Evolutionary conservation across 1,284 basidiomycete genomes (phyloP).

Genomic region (Cerrena zonata): DNA sequence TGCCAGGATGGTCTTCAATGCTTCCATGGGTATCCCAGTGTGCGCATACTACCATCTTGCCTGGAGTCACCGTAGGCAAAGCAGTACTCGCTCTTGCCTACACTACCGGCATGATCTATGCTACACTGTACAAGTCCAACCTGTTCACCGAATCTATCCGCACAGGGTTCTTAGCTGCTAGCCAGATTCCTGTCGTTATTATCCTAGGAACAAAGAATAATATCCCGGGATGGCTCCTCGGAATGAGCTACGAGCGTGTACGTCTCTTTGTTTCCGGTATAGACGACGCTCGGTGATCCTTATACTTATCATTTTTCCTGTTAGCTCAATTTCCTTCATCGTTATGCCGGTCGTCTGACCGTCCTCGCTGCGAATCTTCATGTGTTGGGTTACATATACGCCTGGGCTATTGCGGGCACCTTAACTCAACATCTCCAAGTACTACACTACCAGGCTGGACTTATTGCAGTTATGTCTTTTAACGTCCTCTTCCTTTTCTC

Average conservation of each 20-base stretch:
- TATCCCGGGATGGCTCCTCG: slow-evolving; percentile 4
- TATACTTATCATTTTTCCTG: slow-evolving; percentile 1
- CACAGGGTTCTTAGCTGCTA: slow-evolving; percentile 2
- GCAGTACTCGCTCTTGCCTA: slow-evolving; percentile 6
- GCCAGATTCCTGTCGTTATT: slow-evolving; percentile 11
- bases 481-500: slow-evolving; percentile 50
- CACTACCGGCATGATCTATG: slow-evolving; percentile 9
- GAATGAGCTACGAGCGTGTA: slow-evolving; percentile 11
- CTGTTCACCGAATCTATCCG: slow-evolving; percentile 10
- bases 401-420: slow-evolving; percentile 40
- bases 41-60: slow-evolving; percentile 1
- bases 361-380: slow-evolving; percentile 62
- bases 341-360: slow-evolving; percentile 55
- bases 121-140: slow-evolving; percentile 8
- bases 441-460: slow-evolving; percentile 39
- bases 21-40: slow-evolving; percentile 26
- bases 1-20: slow-evolving; percentile 29
- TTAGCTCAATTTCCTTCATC: slow-evolving; percentile 70
- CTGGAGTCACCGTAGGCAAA: slow-evolving; percentile 2
- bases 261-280: too few relatives aligned
- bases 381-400: slow-evolving; percentile 49
- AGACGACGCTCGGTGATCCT: not conserved
- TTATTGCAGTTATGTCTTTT: slow-evolving; percentile 41
- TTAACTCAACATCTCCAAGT: slow-evolving; percentile 28
- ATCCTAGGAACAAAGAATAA: slow-evolving; percentile 12